Evolutionary conservation across 202 grass and related monocot genomes (phyloP).

Genomic region (Setaria italica): DNA sequence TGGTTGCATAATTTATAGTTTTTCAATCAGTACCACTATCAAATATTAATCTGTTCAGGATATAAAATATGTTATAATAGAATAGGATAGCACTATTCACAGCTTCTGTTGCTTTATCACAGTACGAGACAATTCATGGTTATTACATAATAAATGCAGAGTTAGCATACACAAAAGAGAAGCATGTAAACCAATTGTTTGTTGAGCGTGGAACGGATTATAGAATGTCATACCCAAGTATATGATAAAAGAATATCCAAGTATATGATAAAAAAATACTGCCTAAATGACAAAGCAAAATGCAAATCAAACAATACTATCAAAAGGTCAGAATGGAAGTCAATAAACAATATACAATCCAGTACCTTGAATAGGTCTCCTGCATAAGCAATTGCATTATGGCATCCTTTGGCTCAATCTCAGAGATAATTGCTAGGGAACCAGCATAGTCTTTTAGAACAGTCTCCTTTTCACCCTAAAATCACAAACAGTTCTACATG

Average conservation of each 20-base stretch:
- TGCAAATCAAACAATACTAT: not conserved
- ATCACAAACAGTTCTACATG: slow-evolving; percentile 35
- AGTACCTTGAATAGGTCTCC: slow-evolving; percentile 90
- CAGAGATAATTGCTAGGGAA: slow-evolving; percentile 65
- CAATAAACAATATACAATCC: slow-evolving; percentile 8
- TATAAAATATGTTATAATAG: not conserved
- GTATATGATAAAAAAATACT: slow-evolving; percentile 3
- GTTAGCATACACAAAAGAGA: not conserved
- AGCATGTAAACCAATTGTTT: not conserved
- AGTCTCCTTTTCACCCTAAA: slow-evolving; percentile 52
- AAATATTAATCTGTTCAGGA: slow-evolving; percentile 18
- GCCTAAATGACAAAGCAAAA: slow-evolving; percentile 10
- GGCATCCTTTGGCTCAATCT: slow-evolving; percentile 72
- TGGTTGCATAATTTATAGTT: slow-evolving; percentile 15
- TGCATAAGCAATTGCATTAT: slow-evolving; percentile 79
- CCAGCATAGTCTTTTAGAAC: slow-evolving; percentile 46
- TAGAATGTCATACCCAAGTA: not conserved
- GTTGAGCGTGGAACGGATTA: slow-evolving; percentile 24
- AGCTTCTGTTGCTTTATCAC: slow-evolving; percentile 29
- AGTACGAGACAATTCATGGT: not conserved
- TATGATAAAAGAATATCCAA: slow-evolving; percentile 12
- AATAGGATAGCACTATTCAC: not conserved
- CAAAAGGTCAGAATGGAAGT: slow-evolving; percentile 25
- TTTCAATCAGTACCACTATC: not conserved
- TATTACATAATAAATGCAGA: slow-evolving; percentile 8